Evolutionary conservation across 768 basidiomycete genomes (phyloP).

Genomic region (Mrakia frigida): DNA sequence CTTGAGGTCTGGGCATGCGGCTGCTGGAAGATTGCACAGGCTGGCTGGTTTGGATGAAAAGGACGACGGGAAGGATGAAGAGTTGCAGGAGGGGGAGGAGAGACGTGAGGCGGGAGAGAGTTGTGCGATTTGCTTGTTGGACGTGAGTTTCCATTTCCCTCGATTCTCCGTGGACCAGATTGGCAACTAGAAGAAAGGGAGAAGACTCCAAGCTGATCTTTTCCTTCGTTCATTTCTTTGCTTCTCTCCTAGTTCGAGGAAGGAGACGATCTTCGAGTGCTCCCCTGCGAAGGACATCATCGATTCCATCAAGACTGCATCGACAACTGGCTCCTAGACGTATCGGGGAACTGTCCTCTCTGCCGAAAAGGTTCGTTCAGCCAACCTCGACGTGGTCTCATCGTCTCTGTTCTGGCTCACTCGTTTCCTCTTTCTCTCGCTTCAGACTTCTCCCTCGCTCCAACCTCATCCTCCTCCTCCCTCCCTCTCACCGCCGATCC

Average conservation of each 20-base stretch:
- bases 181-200: no score
- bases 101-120: conserved; percentile 71
- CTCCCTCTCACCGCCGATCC: conserved; percentile 9
- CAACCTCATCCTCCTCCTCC: neutral
- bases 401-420: neutral
- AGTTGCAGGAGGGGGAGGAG: neutral
- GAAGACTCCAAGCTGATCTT: no score
- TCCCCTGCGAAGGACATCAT: conserved; percentile 89
- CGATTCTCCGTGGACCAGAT: no score
- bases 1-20: neutral
- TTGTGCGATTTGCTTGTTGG: conserved; percentile 91
- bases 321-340: conserved; percentile 67
- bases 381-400: no score
- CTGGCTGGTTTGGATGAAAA: neutral
- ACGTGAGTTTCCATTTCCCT: no score
- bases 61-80: neutral
- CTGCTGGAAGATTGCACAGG: neutral
- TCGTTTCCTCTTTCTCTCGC: neutral
- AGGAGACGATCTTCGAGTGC: conserved; percentile 80
- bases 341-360: conserved; percentile 85
- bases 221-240: no score
- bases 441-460: conserved; percentile 18
- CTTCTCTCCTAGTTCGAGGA: conserved; percentile 59
- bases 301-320: conserved; percentile 64
- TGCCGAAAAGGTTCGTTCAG: conserved; percentile 73